Conservation (phyloP, 108 stramenopile genomes). For the Schizochytrium sp. region DNA sequence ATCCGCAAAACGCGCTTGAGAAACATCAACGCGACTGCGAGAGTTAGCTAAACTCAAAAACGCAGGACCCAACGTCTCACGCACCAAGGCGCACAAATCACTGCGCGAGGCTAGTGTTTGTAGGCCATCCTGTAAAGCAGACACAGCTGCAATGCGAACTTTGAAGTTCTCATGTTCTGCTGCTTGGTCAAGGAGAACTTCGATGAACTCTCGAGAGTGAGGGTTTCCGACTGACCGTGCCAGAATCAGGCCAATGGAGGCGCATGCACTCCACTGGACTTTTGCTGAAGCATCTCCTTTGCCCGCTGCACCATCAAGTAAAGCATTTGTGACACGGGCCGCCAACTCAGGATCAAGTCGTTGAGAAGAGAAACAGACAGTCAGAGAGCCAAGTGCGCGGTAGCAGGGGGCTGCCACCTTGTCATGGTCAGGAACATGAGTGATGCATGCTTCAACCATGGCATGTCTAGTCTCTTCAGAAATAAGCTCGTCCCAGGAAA, state of each 20-base stretch:
- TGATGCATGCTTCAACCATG: background rate
- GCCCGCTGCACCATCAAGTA: slow-evolving; percentile 1
- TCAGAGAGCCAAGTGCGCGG: slow-evolving; percentile 4
- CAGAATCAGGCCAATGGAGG: background rate
- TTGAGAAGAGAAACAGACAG: background rate
- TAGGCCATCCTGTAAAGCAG: background rate
- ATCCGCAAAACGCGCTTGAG: background rate
- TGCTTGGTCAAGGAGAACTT: background rate
- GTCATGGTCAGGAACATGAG: slow-evolving; percentile 41
- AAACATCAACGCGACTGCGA: background rate
- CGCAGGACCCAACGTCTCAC: slow-evolving; percentile 16
- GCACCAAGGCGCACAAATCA: slow-evolving; percentile 18
- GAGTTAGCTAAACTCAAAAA: background rate
- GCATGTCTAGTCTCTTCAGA: background rate
- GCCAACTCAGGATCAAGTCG: background rate
- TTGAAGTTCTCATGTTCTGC: slow-evolving; percentile 2
- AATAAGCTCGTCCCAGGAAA: background rate
- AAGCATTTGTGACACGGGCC: background rate
- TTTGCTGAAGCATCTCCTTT: slow-evolving; percentile 14
- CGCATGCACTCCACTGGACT: slow-evolving; percentile 24
- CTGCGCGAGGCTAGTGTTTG: background rate
- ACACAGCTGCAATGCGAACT: slow-evolving; percentile 5
- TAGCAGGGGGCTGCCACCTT: slow-evolving; percentile 28
- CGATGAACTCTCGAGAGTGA: background rate
- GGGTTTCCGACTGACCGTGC: background rate